A percentile compares a stretch with the other conserved stretches of the same genome.
These are phyloP conservation scores for Stropharia rugosoannulata DNA, from an alignment of 768 basidiomycete species.

Conservation along the genomic window DNA sequence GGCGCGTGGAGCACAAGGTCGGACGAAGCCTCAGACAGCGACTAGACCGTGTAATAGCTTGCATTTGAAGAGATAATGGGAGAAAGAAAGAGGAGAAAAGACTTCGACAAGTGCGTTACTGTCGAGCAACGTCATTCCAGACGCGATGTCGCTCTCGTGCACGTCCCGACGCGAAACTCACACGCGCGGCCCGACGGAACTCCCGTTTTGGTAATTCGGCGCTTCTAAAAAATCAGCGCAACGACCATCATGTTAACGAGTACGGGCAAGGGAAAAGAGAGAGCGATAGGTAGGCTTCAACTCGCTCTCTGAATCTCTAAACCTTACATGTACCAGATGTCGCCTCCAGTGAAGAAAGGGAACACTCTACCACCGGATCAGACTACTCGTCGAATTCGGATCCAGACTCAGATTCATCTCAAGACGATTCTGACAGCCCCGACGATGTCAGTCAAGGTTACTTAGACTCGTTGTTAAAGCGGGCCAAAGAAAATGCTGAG, in stretches of 20 bases:
- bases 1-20: conserved; percentile 10
- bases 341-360: conserved; percentile 14
- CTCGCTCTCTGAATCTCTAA: not conserved
- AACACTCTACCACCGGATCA: not conserved
- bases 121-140: too few species aligned
- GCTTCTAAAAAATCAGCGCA: conserved; percentile 4
- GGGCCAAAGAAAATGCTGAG: conserved; percentile 52
- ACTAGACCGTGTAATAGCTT: conserved; percentile 17
- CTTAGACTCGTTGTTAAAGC: conserved; percentile 61
- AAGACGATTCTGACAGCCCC: conserved; percentile 39
- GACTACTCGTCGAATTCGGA: conserved; percentile 21
- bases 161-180: conserved; percentile 1
- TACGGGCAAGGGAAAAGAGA: conserved; percentile 45
- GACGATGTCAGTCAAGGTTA: conserved; percentile 56
- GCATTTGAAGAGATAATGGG: conserved; percentile 20
- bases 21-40: conserved; percentile 17
- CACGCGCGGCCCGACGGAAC: conserved; percentile 11
- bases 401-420: conserved; percentile 38
- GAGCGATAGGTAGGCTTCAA: conserved; percentile 30
- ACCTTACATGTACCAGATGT: conserved; percentile 10
- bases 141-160: too few species aligned
- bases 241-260: conserved; percentile 16
- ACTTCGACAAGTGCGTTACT: not conserved
- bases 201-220: conserved; percentile 10
- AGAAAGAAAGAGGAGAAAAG: not conserved